phyloP scores from a whole-genome alignment of 2,329 filamentous ascomycete genomes.

The Ploettnerulaceae sp. region DNA sequence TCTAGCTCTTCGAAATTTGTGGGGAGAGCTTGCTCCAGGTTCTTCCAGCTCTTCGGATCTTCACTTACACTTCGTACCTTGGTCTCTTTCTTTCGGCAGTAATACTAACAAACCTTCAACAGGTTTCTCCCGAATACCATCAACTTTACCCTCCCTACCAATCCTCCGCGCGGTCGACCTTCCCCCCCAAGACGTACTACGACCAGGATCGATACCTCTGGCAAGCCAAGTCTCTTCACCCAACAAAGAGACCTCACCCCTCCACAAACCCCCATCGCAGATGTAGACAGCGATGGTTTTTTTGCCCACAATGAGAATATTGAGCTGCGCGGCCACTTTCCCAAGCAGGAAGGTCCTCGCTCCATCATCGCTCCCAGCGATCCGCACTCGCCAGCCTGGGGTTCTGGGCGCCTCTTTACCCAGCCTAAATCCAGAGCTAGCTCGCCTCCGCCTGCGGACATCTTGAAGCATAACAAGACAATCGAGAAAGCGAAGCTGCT shows the following conservation, averaged over 20 bases:
- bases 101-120: slow-evolving; percentile 18
- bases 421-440: slow-evolving; percentile 74
- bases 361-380: slow-evolving; percentile 63
- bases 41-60: background rate
- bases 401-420: slow-evolving; percentile 37
- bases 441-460: slow-evolving; percentile 68
- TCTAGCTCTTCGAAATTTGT: background rate
- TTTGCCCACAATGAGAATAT: slow-evolving; percentile 54
- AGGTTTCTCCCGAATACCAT: slow-evolving; percentile 92
- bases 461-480: slow-evolving; percentile 62
- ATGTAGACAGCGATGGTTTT: slow-evolving; percentile 40
- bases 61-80: background rate
- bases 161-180: slow-evolving; percentile 35
- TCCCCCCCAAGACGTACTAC: slow-evolving; percentile 32
- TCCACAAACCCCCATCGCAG: slow-evolving; percentile 33
- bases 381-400: slow-evolving; percentile 73
- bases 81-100: background rate
- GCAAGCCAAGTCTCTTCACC: slow-evolving; percentile 39
- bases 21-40: slow-evolving; percentile 2
- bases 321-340: slow-evolving; percentile 49
- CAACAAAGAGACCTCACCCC: slow-evolving; percentile 31
- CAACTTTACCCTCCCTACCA: slow-evolving; percentile 68
- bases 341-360: slow-evolving; percentile 42
- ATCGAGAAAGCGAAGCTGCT: slow-evolving; percentile 54
- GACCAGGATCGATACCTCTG: slow-evolving; percentile 53